Base-by-base conservation (phyloP, 768 basidiomycete species). In the Strobilomyces confusus region DNA sequence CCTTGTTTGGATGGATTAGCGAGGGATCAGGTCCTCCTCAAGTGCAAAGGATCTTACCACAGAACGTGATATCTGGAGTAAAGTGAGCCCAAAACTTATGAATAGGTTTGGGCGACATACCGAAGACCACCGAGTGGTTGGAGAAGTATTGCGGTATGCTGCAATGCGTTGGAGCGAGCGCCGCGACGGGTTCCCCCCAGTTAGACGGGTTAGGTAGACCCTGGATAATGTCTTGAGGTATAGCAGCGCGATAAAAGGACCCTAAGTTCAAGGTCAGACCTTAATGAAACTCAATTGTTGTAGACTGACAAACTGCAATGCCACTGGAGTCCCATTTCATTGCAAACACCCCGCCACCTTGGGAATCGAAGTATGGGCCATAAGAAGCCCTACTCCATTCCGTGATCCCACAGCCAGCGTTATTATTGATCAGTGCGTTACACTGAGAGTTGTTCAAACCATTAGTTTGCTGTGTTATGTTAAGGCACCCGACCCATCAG, bases 271-370 rank as follows among this genome's bases (percentile, higher is more conserved):
- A 55, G 46, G 44, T 60, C 22, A 61, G 42, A 13, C 37, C 52
- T 38, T 8, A 20, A 23, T 11, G 37, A 44, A 34, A 44, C 20
- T 52, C 1, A 33, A 45, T 15, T 15, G 25, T 23, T 12, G 40
- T 23, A 15, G 34, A 1, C 88, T 66, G 56, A 91, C 89, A 91
- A 57, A 89, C 79, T 37, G 83, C 80, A 51, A 92, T 89, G 2
- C 84, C 83, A 55, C 75, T 77, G 54, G 83, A 79, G 63, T 92
- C 88, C 92, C 92, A 94, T 60, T 87, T 86, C 88, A 92, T 91
- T 1, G 83, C 90, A 65, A 90, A 93, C 3, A 92, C 83, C 4
- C 92, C 92, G 5, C 92, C 92, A 11, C 86, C 81, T 63, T 81
- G 82, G 1, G 78, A 77, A 56, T 93, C 92, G 64, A 93, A 93